Base-by-base conservation (phyloP, 768 basidiomycete genomes). In the Naematelia encephala region DNA sequence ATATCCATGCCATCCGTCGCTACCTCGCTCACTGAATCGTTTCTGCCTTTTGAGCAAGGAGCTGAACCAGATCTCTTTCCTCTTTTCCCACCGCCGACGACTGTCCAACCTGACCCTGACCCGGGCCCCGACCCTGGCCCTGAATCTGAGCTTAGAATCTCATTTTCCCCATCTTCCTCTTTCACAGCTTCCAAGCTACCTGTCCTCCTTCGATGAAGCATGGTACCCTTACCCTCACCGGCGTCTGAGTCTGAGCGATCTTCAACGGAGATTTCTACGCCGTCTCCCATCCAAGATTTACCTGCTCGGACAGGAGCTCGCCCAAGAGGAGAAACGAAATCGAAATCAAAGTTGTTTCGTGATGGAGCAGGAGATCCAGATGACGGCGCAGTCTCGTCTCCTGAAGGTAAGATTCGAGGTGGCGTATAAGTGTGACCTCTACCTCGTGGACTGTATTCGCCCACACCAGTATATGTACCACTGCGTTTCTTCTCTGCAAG, bases 261-360 rank as follows among this genome's bases (percentile, higher is more conserved):
- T n/a, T n/a, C n/a, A n/a, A n/a, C n/a, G n/a, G n/a, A n/a, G n/a
- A n/a, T n/a, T n/a, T n/a, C n/a, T n/a, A n/a, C n/a, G n/a, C n/a
- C n/a, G n/a, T n/a, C n/a, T n/a, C n/a, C n/a, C n/a, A n/a, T n/a
- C n/a, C n/a, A n/a, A n/a, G n/a, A n/a, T n/a, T n/a, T n/a, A 26
- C 64, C 66, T 26, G 60, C 26, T 25, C 52, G 44, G 3, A 68
- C 67, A 1, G 71, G 71, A n/a, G n/a, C n/a, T n/a, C n/a, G 34
- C 28, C 72, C 72, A 4, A 73, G 57, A 3, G 72, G 72, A n/a
- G 67, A 69, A 51, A 73, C 69, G 55, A 73, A 73, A 45, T 73
- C 72, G 44, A 73, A 73, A 45, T 73, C 72, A 45, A 73, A 73
- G 8, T 51, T 61, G 16, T 59, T 51, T 5, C 60, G 42, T 5